Base-by-base conservation (phyloP, 805 yeast species). In the Zygoascus flipseniorum region DNA sequence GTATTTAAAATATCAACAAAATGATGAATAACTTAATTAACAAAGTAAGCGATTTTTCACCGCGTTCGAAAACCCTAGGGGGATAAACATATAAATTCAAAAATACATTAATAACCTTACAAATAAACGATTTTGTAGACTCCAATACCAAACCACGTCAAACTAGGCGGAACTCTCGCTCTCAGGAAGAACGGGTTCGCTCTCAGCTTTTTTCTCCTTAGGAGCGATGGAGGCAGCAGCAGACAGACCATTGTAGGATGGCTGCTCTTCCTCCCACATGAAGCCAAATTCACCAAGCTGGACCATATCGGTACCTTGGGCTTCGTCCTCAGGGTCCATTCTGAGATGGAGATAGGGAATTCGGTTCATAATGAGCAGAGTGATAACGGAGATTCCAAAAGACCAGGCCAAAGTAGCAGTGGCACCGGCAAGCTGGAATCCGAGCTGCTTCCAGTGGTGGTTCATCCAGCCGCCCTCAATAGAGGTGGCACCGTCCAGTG, bases 401-500 rank as follows among this genome's bases (percentile, higher is more conserved):
- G 95, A 77, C 95, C 96, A 92, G 32, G 79, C 79, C 56, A 82
- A 81, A 57, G 83, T 81, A 19, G 95, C 76, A 56, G 78, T 73
- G 60, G 83, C 76, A 49, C 88, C 96, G 43, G 97, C 97, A 62
- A 92, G 76, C 76, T 92, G 97, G 75, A 84, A 89, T 57, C 97
- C 97, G 56, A 92, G 82, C 75, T 92, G 98, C 53, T 73, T 79
- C 72, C 78, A 92, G 77, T 90, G 83, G 66, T 88, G 90, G 77
- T 88, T 89, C 64, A 92, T 72, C 97, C 98, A 92, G 56, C 98
- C 97, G 64, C 96, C 95, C 28, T 67, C 76, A 59, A 86, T 86
- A 16, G 74, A 78, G 11, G 80, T 70, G 19, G 63, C 52, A 52
- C 89, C 95, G 65, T 90, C 96, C 13, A 86, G 69, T 44, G 88